A percentile compares a stretch with the other conserved stretches of the same genome.
Conservation (phyloP, 331 rosid genomes). For the Ulmus americana region DNA sequence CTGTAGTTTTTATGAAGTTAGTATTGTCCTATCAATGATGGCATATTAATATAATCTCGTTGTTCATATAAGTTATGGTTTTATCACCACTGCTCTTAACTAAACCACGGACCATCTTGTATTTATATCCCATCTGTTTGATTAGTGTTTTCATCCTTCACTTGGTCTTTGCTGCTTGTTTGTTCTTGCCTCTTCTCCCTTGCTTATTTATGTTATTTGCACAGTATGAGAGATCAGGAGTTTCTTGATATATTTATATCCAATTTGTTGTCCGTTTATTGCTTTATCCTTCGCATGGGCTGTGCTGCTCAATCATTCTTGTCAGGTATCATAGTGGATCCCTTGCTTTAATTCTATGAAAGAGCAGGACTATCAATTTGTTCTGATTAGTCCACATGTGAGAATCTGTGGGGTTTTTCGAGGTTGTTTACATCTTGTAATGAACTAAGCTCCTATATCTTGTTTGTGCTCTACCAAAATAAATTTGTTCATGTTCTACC, state of each 20-base stretch:
- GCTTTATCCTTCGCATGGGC: neutral
- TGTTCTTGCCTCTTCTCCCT: neutral
- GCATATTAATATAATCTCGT: constrained; percentile 28
- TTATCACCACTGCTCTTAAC: constrained; percentile 3
- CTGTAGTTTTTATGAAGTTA: constrained; percentile 37
- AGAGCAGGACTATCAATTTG: no score
- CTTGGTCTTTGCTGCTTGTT: constrained; percentile 7
- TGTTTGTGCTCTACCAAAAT: no score
- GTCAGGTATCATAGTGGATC: no score
- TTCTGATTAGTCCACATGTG: no score
- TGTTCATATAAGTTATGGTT: constrained; percentile 30
- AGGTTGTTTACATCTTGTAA: no score
- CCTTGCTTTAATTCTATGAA: no score
- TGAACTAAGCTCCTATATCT: no score
- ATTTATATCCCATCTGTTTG: neutral
- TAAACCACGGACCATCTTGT: neutral
- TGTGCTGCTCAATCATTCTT: neutral
- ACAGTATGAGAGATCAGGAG: neutral
- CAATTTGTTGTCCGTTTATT: neutral
- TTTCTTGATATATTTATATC: neutral
- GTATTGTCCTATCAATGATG: constrained; percentile 23
- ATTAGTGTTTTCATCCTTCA: neutral
- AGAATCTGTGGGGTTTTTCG: no score
- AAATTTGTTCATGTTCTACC: no score
- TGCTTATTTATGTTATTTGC: neutral